A percentile compares a stretch with the other conserved stretches of the same genome.
Conservation (phyloP, 257 asterid genomes). For the Fraxinus pennsylvanica region DNA sequence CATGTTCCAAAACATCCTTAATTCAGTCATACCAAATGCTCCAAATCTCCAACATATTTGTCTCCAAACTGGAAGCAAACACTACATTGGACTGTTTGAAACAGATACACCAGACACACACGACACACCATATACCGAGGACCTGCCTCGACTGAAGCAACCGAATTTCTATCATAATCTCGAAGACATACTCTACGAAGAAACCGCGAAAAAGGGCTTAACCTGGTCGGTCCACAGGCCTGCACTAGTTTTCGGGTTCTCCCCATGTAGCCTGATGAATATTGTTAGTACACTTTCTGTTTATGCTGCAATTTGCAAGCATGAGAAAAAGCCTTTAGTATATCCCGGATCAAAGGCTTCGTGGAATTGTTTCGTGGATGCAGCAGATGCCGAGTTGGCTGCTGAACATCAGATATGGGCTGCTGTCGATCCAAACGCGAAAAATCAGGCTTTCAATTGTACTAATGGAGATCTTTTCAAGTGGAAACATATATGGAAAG, state of each 20-base stretch:
- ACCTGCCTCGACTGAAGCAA: constrained; percentile 49
- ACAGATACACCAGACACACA: constrained; percentile 42
- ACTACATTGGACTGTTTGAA: constrained; percentile 65
- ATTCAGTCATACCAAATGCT: constrained; percentile 49
- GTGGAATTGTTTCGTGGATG: constrained; percentile 55
- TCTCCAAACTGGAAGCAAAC: constrained; percentile 70
- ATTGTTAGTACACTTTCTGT: constrained; percentile 67
- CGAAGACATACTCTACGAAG: constrained; percentile 56
- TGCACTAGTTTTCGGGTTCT: constrained; percentile 65
- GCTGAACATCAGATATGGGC: constrained; percentile 87
- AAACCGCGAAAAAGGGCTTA: constrained; percentile 32
- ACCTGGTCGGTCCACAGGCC: constrained; percentile 78
- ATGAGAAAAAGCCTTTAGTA: constrained; percentile 54
- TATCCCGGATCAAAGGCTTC: constrained; percentile 62
- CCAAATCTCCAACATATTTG: constrained; percentile 52
- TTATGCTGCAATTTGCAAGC: constrained; percentile 76
- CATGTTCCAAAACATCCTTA: constrained; percentile 62
- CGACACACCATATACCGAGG: constrained; percentile 65
- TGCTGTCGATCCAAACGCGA: constrained; percentile 56
- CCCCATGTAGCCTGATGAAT: constrained; percentile 72
- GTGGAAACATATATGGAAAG: constrained; percentile 79
- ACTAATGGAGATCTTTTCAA: constrained; percentile 79
- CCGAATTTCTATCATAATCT: constrained; percentile 68
- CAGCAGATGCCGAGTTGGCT: constrained; percentile 62
- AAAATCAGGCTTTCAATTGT: constrained; percentile 64